These are phyloP conservation scores for Pholiota adiposa DNA, from an alignment of 1,284 basidiomycete genomes.

Conservation along the genomic window DNA sequence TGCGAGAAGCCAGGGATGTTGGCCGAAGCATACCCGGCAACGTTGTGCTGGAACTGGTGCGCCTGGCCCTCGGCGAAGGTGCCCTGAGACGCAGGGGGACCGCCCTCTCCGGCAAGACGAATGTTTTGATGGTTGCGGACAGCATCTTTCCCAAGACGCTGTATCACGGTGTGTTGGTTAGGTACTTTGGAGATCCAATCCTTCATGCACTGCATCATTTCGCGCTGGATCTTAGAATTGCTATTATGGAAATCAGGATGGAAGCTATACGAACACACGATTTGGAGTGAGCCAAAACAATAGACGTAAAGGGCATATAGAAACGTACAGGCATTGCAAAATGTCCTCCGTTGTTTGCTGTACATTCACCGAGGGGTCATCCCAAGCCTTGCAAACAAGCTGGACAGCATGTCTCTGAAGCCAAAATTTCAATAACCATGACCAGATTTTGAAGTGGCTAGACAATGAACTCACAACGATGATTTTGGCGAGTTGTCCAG, in stretches of 20 bases:
- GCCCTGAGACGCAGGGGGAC: conserved; percentile 45
- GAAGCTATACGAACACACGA: conserved; percentile 55
- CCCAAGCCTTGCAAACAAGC: conserved; percentile 84
- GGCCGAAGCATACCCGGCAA: conserved; percentile 48
- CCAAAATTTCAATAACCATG: not conserved
- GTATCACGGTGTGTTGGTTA: conserved; percentile 57
- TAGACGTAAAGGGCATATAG: not conserved
- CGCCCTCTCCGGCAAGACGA: conserved; percentile 61
- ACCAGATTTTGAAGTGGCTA: not conserved
- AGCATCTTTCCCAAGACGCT: conserved; percentile 65
- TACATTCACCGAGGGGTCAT: conserved; percentile 66
- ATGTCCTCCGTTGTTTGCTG: conserved; percentile 69
- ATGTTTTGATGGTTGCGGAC: conserved; percentile 79
- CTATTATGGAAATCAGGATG: conserved; percentile 84
- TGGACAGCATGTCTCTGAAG: conserved; percentile 59
- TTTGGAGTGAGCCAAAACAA: not conserved
- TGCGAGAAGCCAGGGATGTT: conserved; percentile 55
- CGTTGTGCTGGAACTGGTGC: conserved; percentile 47
- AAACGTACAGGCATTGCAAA: conserved; percentile 70
- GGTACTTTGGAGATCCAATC: conserved; percentile 62
- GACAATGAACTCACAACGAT: conserved; percentile 54
- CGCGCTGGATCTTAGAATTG: conserved; percentile 72
- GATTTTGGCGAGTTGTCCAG: conserved; percentile 73
- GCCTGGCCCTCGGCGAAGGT: conserved; percentile 52
- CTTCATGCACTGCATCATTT: conserved; percentile 74